Evolutionary conservation across 2,329 filamentous ascomycete genomes (phyloP), one percentile per base, ranked within the genome.

Genomic region (Pseudogymnoascus sp.): DNA sequence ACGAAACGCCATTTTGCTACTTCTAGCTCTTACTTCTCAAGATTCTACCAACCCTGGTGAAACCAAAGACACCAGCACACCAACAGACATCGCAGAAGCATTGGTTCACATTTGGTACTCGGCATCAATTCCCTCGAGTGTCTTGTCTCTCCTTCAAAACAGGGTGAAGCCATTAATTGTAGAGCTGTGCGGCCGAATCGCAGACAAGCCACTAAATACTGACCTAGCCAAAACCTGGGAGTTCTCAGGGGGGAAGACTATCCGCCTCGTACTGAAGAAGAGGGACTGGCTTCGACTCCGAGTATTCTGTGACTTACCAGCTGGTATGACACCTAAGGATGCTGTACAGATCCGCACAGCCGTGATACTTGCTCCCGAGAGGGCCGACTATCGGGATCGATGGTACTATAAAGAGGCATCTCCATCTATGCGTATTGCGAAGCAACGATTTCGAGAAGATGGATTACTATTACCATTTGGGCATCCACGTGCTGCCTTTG

Each of bases 381-480:
- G 65, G 35, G n/a, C 14, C 4, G 65, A 65, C 37, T 65, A 64
- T 38, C 42, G 62, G 8, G 64, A 65, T 19, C 64, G 65, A 62
- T 61, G 47, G 24, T 53, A 53, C 6, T 61, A 61, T 61, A 40
- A 44, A 53, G 26, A 62, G 6, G 60, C 60, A 31, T 62, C 38
- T 10, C 38, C 60, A 26, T 53, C 29, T 31, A 62, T 62, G 53
- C 73, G 77, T 0, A 31, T 73, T 3, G 67, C 69, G 4, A 62
- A 59, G 1, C 13, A 65, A 21, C 70, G 71, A 38, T 79, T 77
- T 63, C 72, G 74, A 24, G 47, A 71, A 21, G 70, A 78, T 37
- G 78, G 78, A 0, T 64, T 79, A 1, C 64, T 80, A 1, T 65
- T 79, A 5, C 78, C 77, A 1, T 79, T 77, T 69, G 47, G 47